A percentile compares a stretch with the other conserved stretches of the same genome.
phyloP scores from a whole-genome alignment of 2,329 filamentous ascomycete species.

The Coniochaeta pulveracea region DNA sequence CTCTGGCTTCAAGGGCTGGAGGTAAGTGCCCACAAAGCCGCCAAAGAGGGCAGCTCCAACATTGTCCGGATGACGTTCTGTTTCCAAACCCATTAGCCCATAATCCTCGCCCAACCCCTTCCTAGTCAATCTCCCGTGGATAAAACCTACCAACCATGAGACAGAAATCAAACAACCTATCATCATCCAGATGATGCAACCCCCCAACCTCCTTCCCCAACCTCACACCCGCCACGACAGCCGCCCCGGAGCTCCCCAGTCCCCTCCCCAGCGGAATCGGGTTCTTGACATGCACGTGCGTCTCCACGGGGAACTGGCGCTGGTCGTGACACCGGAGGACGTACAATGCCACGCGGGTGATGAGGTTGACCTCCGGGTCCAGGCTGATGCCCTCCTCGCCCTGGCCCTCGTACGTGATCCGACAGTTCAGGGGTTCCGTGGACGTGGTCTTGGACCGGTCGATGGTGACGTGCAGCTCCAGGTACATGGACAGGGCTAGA shows the following conservation, averaged over 20 bases:
- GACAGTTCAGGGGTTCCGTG: slow-evolving; percentile 66
- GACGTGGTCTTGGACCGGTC: slow-evolving; percentile 44
- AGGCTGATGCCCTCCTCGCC: slow-evolving; percentile 69
- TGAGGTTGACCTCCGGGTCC: slow-evolving; percentile 77
- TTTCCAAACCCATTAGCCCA: too few relatives aligned
- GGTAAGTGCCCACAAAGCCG: slow-evolving; percentile 92
- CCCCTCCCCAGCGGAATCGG: slow-evolving; percentile 88
- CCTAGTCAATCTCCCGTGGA: too few relatives aligned
- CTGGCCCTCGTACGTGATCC: slow-evolving; percentile 80
- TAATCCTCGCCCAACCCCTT: too few relatives aligned
- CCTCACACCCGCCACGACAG: slow-evolving; percentile 90
- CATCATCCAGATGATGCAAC: slow-evolving; percentile 60
- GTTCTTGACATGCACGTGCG: slow-evolving; percentile 90
- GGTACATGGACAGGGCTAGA: slow-evolving; percentile 84
- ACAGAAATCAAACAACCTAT: slow-evolving; percentile 86
- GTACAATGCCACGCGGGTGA: slow-evolving; percentile 89
- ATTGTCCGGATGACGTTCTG: slow-evolving; percentile 83
- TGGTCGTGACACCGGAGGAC: slow-evolving; percentile 87
- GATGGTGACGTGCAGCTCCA: slow-evolving; percentile 77
- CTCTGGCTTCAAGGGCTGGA: slow-evolving; percentile 82
- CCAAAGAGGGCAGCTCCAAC: slow-evolving; percentile 92
- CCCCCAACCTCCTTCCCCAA: slow-evolving; percentile 82
- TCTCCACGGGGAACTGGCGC: slow-evolving; percentile 72
- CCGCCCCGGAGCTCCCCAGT: slow-evolving; percentile 88
- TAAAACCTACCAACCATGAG: slow-evolving; percentile 73